phyloP scores from a whole-genome alignment of 2,329 filamentous ascomycete genomes.

The Myriosclerotinia curreyana region DNA sequence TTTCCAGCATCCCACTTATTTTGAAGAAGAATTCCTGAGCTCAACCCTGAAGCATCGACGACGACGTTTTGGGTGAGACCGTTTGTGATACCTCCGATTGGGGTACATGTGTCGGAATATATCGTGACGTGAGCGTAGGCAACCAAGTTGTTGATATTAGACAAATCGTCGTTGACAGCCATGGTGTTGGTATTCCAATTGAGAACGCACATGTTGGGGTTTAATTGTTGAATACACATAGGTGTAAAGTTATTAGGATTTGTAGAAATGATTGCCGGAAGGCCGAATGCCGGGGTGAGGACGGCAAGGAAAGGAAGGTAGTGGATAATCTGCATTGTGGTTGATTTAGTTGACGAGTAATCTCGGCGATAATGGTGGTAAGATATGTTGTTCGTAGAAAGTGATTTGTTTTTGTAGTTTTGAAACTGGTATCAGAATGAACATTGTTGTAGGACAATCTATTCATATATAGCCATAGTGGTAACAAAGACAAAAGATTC shows the following conservation, averaged over 20 bases:
- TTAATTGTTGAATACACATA: conserved; percentile 1
- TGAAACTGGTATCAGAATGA: not conserved
- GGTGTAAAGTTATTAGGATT: not conserved
- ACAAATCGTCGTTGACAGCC: conserved; percentile 15
- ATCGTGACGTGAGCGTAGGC: conserved; percentile 6
- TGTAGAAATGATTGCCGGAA: not conserved
- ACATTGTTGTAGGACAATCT: not conserved
- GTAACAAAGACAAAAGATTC: not conserved
- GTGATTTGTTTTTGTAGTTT: not conserved
- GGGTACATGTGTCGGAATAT: not conserved
- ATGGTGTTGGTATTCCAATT: conserved; percentile 20
- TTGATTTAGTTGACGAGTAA: not conserved
- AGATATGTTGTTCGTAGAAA: not conserved
- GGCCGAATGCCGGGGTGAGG: conserved; percentile 6
- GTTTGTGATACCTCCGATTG: not conserved
- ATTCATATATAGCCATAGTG: not conserved
- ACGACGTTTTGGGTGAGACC: not conserved
- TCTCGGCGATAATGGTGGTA: not conserved
- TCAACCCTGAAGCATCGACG: not conserved
- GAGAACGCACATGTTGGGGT: conserved; percentile 7
- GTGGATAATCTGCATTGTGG: conserved; percentile 15
- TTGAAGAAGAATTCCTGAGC: not conserved
- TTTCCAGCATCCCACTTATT: not conserved
- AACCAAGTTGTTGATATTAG: conserved; percentile 5
- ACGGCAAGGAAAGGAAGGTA: conserved; percentile 1